A percentile compares a stretch with the other conserved stretches of the same genome.
Conservation (phyloP, 1,284 basidiomycete species). For the Cryptococcus wingfieldii region DNA sequence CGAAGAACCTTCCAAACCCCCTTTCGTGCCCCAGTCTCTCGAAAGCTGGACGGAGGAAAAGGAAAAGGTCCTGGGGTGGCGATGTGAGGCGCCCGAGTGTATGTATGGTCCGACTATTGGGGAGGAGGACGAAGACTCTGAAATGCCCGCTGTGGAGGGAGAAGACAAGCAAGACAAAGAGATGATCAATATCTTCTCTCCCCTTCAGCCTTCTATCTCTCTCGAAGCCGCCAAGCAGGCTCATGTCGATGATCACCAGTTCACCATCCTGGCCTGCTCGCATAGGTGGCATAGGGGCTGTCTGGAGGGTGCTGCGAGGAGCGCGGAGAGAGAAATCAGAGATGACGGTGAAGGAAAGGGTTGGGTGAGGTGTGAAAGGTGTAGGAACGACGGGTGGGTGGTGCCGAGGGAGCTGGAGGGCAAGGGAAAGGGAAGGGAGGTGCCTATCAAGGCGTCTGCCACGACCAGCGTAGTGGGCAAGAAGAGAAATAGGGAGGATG, state of each 20-base stretch:
- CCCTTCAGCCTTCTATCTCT: conserved; percentile 17
- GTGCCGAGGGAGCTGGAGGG: background rate
- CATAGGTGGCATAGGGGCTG: conserved; percentile 41
- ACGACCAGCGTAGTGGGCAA: too few species aligned
- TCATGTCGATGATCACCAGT: conserved; percentile 7
- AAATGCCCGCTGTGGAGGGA: conserved; percentile 5
- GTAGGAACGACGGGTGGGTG: conserved; percentile 40
- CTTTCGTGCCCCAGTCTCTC: conserved; percentile 27
- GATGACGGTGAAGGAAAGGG: conserved; percentile 24
- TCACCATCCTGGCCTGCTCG: conserved; percentile 28
- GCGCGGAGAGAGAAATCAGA: conserved; percentile 16
- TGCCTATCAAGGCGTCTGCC: too few species aligned
- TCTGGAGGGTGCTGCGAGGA: conserved; percentile 30
- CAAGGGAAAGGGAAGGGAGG: too few species aligned
- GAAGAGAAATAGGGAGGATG: too few species aligned
- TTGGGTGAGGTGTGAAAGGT: conserved; percentile 38
- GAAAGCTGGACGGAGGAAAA: conserved; percentile 35
- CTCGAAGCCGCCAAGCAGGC: background rate
- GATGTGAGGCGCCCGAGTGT: conserved; percentile 41
- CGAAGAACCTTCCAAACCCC: background rate
- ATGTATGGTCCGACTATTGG: conserved; percentile 21
- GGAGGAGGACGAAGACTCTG: conserved; percentile 18
- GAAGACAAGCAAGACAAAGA: conserved; percentile 21
- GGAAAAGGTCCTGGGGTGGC: conserved; percentile 41
- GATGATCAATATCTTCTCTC: conserved; percentile 33